A percentile compares a stretch with the other conserved stretches of the same genome.
These are phyloP conservation scores for Apophysomyces trapeziformis DNA, from an alignment of 371 early-diverging fungal species.

Conservation along the genomic window DNA sequence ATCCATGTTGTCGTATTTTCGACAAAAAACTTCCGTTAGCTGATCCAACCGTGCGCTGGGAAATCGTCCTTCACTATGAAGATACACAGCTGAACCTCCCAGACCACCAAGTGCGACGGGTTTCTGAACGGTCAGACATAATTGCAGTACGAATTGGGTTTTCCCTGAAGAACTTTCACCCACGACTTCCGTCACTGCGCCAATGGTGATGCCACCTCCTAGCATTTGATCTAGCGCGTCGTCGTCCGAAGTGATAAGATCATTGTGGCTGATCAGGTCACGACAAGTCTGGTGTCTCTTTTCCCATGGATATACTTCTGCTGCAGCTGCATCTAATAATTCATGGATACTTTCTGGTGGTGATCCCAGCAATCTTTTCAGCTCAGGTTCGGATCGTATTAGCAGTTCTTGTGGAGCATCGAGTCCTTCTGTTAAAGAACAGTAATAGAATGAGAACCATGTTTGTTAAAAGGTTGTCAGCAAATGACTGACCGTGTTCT, in stretches of 20 bases:
- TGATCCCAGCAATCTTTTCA: conserved; percentile 14
- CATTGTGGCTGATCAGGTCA: background rate
- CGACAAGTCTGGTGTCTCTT: conserved; percentile 8
- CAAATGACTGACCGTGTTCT: conserved; percentile 9
- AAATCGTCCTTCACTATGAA: conserved; percentile 68
- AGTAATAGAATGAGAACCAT: background rate
- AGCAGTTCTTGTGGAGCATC: conserved; percentile 26
- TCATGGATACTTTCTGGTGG: conserved; percentile 14
- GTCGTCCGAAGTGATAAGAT: conserved; percentile 57
- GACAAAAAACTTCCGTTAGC: conserved; percentile 36
- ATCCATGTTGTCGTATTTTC: conserved; percentile 10
- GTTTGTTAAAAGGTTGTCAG: too few species aligned
- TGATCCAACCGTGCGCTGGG: conserved; percentile 57
- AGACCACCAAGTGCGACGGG: conserved; percentile 59
- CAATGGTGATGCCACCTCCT: conserved; percentile 58
- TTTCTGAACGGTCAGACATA: conserved; percentile 66
- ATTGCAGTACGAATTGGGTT: conserved; percentile 78
- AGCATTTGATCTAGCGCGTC: conserved; percentile 53
- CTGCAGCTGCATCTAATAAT: conserved; percentile 21
- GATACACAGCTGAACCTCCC: conserved; percentile 60
- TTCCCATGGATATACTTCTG: conserved; percentile 27
- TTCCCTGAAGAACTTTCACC: conserved; percentile 77
- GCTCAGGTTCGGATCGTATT: conserved; percentile 14
- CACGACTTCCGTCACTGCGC: conserved; percentile 61
- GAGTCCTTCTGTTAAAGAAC: conserved; percentile 12